Percentiles rank a stretch among this genome's conserved stretches.
phyloP scores from a whole-genome alignment of 1,284 basidiomycete species.

The Cystobasidiaceae sp. region DNA sequence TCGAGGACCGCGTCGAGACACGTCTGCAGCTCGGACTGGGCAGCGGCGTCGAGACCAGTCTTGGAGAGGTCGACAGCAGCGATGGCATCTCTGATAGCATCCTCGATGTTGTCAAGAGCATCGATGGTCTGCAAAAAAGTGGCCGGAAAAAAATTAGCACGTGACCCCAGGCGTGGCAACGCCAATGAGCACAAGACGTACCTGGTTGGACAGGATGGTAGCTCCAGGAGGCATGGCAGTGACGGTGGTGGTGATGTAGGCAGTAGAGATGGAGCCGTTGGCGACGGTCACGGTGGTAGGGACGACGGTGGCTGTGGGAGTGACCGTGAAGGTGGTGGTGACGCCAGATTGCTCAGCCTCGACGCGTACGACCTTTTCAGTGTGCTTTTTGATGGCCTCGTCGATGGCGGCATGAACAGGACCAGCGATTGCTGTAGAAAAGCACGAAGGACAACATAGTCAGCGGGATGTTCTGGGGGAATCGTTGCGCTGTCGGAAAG shows the following conservation, averaged over 20 bases:
- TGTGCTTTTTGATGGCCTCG: conserved; percentile 34
- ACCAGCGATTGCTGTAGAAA: conserved; percentile 23
- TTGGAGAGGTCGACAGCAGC: conserved; percentile 37
- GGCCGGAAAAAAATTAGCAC: background rate
- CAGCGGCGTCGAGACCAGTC: conserved; percentile 28
- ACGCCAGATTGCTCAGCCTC: conserved; percentile 15
- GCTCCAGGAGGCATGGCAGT: conserved; percentile 33
- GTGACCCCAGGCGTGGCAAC: conserved; percentile 12
- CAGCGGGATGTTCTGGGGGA: background rate
- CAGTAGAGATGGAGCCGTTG: conserved; percentile 19
- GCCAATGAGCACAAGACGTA: conserved; percentile 19
- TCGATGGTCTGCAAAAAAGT: conserved; percentile 21
- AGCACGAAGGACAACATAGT: background rate
- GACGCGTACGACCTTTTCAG: conserved; percentile 2
- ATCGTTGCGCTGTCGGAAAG: no score
- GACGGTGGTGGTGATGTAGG: conserved; percentile 28
- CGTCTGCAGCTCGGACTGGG: conserved; percentile 32
- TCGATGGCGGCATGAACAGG: conserved; percentile 32
- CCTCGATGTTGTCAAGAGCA: conserved; percentile 37
- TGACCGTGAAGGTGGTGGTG: conserved; percentile 3
- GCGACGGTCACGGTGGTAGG: conserved; percentile 14
- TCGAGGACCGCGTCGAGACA: conserved; percentile 36
- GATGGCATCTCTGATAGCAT: conserved; percentile 37
- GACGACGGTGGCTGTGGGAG: background rate
- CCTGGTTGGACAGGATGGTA: conserved; percentile 30